phyloP scores from a whole-genome alignment of 164 flowering plant genomes.

The Chimonanthus salicifolius region DNA sequence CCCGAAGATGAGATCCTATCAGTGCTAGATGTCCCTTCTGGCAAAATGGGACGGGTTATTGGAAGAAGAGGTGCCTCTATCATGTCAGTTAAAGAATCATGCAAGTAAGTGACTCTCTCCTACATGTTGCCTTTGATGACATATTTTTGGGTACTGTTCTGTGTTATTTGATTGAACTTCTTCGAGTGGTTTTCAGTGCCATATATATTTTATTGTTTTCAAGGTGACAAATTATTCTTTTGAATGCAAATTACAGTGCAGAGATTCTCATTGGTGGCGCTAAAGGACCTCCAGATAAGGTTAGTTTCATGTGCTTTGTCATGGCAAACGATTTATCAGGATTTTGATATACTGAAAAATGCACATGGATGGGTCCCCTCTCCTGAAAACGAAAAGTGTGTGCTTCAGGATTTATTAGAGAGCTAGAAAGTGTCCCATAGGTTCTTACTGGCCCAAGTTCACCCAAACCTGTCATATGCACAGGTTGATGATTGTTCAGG shows the following conservation, averaged over 20 bases:
- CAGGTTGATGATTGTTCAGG: too few species aligned
- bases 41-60: conserved; percentile 87
- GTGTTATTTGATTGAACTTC: background rate
- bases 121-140: background rate
- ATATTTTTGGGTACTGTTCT: background rate
- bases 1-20: conserved; percentile 84
- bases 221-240: background rate
- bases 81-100: conserved; percentile 68
- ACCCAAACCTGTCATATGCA: too few species aligned
- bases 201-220: background rate
- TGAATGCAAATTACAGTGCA: conserved; percentile 55
- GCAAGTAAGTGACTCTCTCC: conserved; percentile 51
- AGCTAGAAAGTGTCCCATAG: too few species aligned
- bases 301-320: conserved; percentile 11
- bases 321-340: background rate
- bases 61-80: conserved; percentile 81
- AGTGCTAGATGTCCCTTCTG: conserved; percentile 74
- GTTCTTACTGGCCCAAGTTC: too few species aligned
- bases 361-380: background rate
- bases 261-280: conserved; percentile 83
- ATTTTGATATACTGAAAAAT: background rate
- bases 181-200: background rate
- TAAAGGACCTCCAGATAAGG: conserved; percentile 98
- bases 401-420: too few species aligned
- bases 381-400: background rate